A percentile compares a stretch with the other conserved stretches of the same genome.
phyloP scores from a whole-genome alignment of 2,329 filamentous ascomycete genomes.

The Beauveria bassiana region DNA sequence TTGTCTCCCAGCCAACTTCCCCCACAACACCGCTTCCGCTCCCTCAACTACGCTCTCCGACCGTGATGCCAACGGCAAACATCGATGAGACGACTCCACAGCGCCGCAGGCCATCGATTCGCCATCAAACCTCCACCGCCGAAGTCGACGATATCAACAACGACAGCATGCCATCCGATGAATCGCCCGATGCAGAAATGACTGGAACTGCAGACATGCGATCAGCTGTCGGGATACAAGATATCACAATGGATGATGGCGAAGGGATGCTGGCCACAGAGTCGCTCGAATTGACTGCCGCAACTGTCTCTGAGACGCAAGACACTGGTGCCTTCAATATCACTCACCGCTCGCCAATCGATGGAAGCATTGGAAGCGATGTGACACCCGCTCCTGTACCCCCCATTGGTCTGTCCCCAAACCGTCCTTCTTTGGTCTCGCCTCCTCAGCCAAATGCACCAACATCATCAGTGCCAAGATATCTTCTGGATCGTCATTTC shows the following conservation, averaged over 20 bases:
- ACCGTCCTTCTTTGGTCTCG: conserved; percentile 60
- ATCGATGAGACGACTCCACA: conserved; percentile 46
- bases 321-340: conserved; percentile 92
- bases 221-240: conserved; percentile 75
- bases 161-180: conserved; percentile 75
- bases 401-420: conserved; percentile 64
- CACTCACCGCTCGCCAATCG: conserved; percentile 73
- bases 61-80: conserved; percentile 44
- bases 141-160: conserved; percentile 81
- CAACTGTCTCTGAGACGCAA: conserved; percentile 74
- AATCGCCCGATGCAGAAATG: conserved; percentile 68
- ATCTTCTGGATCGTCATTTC: conserved; percentile 66
- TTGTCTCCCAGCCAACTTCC: conserved; percentile 84
- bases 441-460: conserved; percentile 68
- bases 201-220: conserved; percentile 75
- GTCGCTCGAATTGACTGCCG: conserved; percentile 66
- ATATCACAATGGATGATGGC: conserved; percentile 70
- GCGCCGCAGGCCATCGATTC: conserved; percentile 72
- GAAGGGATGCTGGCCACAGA: conserved; percentile 72
- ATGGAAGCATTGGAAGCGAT: conserved; percentile 75
- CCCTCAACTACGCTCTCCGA: conserved; percentile 48
- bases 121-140: conserved; percentile 84
- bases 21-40: conserved; percentile 76
- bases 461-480: conserved; percentile 66
- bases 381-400: conserved; percentile 58